These are phyloP conservation scores for Dryadomyces sulphureus DNA, from an alignment of 2,329 filamentous ascomycete species.

Conservation along the genomic window DNA sequence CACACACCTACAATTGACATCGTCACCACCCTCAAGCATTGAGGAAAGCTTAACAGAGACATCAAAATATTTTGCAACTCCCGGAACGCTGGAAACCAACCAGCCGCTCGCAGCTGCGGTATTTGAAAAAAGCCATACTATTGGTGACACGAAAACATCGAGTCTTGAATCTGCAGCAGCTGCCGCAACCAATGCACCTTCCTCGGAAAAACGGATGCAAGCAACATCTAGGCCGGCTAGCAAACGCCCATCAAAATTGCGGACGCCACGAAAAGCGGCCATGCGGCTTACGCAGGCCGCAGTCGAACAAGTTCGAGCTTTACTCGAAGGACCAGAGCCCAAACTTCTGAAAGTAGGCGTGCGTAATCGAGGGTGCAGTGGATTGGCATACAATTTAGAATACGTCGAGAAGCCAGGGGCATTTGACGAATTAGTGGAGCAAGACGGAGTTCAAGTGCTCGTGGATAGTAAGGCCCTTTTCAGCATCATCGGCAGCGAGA, in stretches of 20 bases:
- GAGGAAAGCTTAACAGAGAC: too few species aligned
- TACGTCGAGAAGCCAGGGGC: conserved; percentile 81
- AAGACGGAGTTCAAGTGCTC: conserved; percentile 89
- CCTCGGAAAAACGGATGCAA: not conserved
- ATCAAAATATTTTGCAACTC: not conserved
- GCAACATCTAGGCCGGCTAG: not conserved
- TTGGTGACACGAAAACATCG: not conserved
- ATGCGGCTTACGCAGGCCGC: conserved; percentile 74
- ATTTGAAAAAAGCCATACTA: not conserved
- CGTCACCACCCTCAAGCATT: not conserved
- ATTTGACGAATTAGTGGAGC: conserved; percentile 87
- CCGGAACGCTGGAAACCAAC: not conserved
- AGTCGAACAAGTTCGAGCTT: conserved; percentile 58
- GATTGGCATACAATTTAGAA: conserved; percentile 83
- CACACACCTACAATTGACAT: conserved; percentile 6
- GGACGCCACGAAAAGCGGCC: conserved; percentile 68
- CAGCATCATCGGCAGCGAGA: conserved; percentile 96
- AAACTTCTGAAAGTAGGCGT: conserved; percentile 92
- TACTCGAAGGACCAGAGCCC: conserved; percentile 74
- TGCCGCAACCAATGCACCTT: not conserved
- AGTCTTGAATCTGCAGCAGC: not conserved
- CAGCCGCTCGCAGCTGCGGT: not conserved
- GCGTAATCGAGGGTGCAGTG: conserved; percentile 85
- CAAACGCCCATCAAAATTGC: conserved; percentile 43
- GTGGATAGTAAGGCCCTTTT: conserved; percentile 96